These are phyloP conservation scores for Nakazawaea peltata DNA, from an alignment of 805 yeast species.

Conservation along the genomic window DNA sequence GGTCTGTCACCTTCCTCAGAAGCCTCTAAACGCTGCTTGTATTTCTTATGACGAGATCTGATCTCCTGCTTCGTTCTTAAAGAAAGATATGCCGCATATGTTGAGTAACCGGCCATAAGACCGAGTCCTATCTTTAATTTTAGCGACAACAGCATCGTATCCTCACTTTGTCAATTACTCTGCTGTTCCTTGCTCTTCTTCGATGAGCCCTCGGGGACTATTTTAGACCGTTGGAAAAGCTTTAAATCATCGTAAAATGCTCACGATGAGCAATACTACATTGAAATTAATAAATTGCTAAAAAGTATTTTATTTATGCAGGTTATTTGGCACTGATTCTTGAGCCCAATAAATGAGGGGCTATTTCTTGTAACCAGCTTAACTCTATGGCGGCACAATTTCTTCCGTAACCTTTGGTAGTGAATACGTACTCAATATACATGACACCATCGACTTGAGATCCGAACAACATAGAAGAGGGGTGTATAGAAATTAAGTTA, in stretches of 20 bases:
- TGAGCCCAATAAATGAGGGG: constrained; percentile 54
- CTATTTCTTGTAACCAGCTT: constrained; percentile 79
- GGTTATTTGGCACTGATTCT: constrained; percentile 14
- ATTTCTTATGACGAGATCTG: constrained; percentile 26
- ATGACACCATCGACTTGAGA: constrained; percentile 75
- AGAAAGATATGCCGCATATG: constrained; percentile 58
- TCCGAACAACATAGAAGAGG: constrained; percentile 84
- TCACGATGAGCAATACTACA: too few relatives aligned
- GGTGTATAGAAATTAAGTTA: constrained; percentile 82
- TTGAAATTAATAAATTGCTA: too few relatives aligned
- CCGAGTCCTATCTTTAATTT: constrained; percentile 34
- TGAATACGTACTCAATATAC: constrained; percentile 92
- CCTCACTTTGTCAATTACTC: not conserved
- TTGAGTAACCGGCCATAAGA: constrained; percentile 45
- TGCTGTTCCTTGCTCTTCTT: not conserved
- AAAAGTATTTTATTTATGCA: not conserved
- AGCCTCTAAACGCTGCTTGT: constrained; percentile 6
- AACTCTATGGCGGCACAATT: constrained; percentile 76
- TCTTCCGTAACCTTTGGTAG: constrained; percentile 89
- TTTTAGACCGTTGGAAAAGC: too few relatives aligned
- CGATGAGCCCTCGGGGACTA: too few relatives aligned
- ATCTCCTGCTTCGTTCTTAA: constrained; percentile 47
- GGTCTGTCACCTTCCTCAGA: constrained; percentile 10
- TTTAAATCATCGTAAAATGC: too few relatives aligned
- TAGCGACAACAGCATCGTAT: constrained; percentile 13